phyloP scores from a whole-genome alignment of 257 asterid genomes.

The Solanum appendiculatum region DNA sequence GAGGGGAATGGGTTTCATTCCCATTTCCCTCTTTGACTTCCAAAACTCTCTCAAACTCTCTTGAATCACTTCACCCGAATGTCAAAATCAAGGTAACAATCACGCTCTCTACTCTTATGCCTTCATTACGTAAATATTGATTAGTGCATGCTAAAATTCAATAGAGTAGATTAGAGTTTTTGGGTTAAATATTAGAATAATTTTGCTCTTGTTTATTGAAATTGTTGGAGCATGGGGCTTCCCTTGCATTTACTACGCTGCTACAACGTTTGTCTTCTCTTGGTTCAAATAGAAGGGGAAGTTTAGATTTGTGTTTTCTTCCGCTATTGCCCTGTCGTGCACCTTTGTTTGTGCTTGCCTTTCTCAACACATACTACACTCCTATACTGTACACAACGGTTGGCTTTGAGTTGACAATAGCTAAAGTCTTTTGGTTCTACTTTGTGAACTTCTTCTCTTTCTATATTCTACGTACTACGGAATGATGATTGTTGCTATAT shows the following conservation, averaged over 20 bases:
- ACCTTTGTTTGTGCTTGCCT: too few relatives aligned
- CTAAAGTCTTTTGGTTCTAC: constrained; percentile 80
- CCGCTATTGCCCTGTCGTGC: too few relatives aligned
- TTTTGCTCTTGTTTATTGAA: not conserved
- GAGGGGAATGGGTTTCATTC: too few relatives aligned
- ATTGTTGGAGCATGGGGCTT: not conserved
- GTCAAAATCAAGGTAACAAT: not conserved
- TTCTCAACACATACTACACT: constrained; percentile 53
- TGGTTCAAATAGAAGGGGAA: too few relatives aligned
- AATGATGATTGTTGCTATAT: constrained; percentile 83
- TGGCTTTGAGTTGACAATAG: constrained; percentile 68
- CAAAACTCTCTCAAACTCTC: too few relatives aligned
- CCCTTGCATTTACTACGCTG: too few relatives aligned
- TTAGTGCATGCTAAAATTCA: not conserved
- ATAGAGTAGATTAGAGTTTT: not conserved
- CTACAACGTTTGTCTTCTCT: too few relatives aligned
- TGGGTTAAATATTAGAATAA: not conserved
- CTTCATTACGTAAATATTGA: not conserved
- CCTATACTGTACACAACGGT: constrained; percentile 72
- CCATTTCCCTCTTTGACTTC: too few relatives aligned
- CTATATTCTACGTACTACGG: constrained; percentile 85
- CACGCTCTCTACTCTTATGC: not conserved
- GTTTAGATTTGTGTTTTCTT: too few relatives aligned
- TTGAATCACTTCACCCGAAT: not conserved
- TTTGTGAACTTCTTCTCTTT: constrained; percentile 64